Evolutionary conservation across 2,329 filamentous ascomycete species (phyloP), one percentile per base, ranked within the genome.

Genomic region (Macrophomina pseudophaseolina): DNA sequence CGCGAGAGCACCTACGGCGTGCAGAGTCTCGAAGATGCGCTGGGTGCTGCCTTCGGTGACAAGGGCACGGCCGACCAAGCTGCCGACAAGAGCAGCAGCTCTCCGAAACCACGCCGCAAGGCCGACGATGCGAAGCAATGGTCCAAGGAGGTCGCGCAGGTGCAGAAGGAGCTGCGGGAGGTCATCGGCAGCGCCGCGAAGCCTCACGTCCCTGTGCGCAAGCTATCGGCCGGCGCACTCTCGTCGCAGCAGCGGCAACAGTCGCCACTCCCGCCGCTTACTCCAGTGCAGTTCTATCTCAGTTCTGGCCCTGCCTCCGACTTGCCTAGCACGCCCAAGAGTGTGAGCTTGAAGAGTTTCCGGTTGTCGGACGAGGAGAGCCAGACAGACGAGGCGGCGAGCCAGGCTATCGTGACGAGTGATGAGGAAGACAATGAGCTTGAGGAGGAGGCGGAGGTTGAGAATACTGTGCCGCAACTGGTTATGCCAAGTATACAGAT

Each of bases 401-500:
- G 84, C 69, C 86, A 88, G 71, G 84, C 82, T 3, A 75, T 88
- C 16, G 80, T 78, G 16, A 88, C 85, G 23, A 79, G 83, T 72
- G 80, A 84, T 69, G 81, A 89, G 71, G 81, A 87, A 73, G 89
- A 86, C 75, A 84, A 82, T 42, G 74, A 75, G 68, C 71, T 69
- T 7, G 75, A 76, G 8, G 72, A 73, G 9, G 73, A 73, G 58
- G 64, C 77, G 3, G 72, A 74, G 33, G 78, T 80, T 78, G 81
- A 73, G 72, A 80, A 72, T 28, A 80, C 56, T 82, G 76, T 80
- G 48, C 90, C 91, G 30, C 94, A 98, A 78, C 85, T 99, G n/a
- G 92, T 99, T 68, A 99, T 99, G 95, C 95, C 95, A 5, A 97
- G 93, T 74, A 90, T 99, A 73, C 89, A 88, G 69, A 95, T 99